phyloP scores from a whole-genome alignment of 306 rosid species.

The Rubus idaeus region DNA sequence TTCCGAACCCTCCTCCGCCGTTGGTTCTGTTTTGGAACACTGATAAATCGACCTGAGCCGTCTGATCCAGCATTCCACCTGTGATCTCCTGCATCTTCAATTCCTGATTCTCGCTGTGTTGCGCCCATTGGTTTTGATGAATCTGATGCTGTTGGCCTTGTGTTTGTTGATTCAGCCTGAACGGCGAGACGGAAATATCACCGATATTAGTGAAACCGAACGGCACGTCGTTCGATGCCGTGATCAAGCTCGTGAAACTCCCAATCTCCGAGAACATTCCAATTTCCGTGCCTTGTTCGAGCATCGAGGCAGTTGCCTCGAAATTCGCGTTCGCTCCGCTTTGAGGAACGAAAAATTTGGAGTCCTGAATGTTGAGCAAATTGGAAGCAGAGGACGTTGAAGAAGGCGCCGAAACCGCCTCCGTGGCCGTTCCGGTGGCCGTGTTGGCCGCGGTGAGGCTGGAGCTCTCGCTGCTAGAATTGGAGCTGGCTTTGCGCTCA shows the following conservation, averaged over 20 bases:
- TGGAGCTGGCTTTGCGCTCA: constrained; percentile 60
- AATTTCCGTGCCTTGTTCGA: neutral
- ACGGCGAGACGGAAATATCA: constrained; percentile 54
- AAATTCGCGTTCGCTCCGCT: constrained; percentile 27
- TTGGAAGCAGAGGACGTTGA: constrained; percentile 33
- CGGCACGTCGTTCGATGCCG: constrained; percentile 52
- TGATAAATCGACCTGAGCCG: constrained; percentile 56
- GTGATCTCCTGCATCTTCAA: neutral
- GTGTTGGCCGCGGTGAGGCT: constrained; percentile 60
- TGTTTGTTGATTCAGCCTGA: constrained; percentile 28
- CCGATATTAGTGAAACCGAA: constrained; percentile 45
- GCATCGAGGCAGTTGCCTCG: constrained; percentile 22
- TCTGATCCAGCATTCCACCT: constrained; percentile 46
- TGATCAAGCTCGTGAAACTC: constrained; percentile 61
- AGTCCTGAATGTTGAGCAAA: constrained; percentile 27
- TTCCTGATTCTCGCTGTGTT: constrained; percentile 21
- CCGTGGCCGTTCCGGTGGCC: constrained; percentile 29
- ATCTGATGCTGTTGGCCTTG: constrained; percentile 27
- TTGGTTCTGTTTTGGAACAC: constrained; percentile 38
- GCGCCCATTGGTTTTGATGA: constrained; percentile 42
- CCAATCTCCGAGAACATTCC: constrained; percentile 82
- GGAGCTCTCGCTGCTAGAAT: constrained; percentile 89
- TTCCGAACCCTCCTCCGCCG: constrained; percentile 52
- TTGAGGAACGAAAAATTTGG: constrained; percentile 35
- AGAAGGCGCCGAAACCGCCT: constrained; percentile 49